A percentile compares a stretch with the other conserved stretches of the same genome.
Evolutionary conservation across 768 basidiomycete species (phyloP).

Genomic region (Pholiota microspora): DNA sequence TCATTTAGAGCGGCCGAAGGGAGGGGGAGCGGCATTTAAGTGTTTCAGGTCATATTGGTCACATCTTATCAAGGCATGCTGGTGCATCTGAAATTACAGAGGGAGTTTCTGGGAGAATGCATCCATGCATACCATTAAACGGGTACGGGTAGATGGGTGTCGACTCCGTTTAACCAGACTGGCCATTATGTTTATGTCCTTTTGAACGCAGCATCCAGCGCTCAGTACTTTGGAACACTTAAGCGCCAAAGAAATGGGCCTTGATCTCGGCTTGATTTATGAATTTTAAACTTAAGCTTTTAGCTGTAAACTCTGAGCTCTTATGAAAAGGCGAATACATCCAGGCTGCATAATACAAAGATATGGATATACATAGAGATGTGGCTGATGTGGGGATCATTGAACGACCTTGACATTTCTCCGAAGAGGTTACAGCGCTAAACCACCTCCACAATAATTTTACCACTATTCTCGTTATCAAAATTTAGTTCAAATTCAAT

Average conservation of each 20-base stretch:
- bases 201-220: background rate
- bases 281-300: too few relatives aligned
- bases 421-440: conserved; percentile 15
- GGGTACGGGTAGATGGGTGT: background rate
- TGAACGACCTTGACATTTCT: too few relatives aligned
- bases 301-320: too few relatives aligned
- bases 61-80: background rate
- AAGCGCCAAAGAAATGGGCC: background rate
- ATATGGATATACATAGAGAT: too few relatives aligned
- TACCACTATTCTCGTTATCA: conserved; percentile 33
- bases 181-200: background rate
- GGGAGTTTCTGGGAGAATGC: too few relatives aligned
- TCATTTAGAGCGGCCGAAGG: background rate
- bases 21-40: background rate
- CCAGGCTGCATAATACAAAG: background rate
- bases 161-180: background rate
- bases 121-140: too few relatives aligned
- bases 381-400: too few relatives aligned
- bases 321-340: too few relatives aligned
- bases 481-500: background rate
- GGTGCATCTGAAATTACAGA: too few relatives aligned
- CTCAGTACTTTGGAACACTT: background rate
- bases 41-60: background rate
- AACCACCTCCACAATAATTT: conserved; percentile 43
- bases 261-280: too few relatives aligned